Base-by-base conservation (phyloP, 305 asterid species). In the Fraxinus dipetala region DNA sequence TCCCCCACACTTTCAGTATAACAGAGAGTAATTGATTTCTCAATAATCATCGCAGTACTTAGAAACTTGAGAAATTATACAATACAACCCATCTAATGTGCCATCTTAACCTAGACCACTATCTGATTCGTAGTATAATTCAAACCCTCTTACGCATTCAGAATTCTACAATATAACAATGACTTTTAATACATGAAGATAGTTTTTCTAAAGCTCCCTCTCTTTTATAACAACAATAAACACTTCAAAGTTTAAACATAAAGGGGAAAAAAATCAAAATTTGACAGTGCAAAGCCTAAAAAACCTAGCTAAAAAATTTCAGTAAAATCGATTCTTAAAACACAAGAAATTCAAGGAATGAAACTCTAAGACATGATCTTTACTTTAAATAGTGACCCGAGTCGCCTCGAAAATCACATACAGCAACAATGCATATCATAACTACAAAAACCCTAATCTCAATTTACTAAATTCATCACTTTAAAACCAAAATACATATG, bases 351-450 rank as follows among this genome's bases (percentile, higher is more conserved):
- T 38, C 76, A 77, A 84, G 43, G 75, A 77, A 28, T 31, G 35
- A 20, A 5, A 51, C 45, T 10, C 77, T 51, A 75, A 73, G 78
- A 16, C 76, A 48, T 43, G 78, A 82, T 63, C 32, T 45, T 28
- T 69, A 31, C 70, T 20, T 69, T 24, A 83, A 81, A 18, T 31
- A 40, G 38, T 6, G 78, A 75, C 43, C 59, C 76, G 16, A 76
- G 48, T 38, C 51, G 70, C 32, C 73, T 45, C 36, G 54, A 80
- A 83, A 32, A 81, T 30, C 77, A 75, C 31, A 28, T 56, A 61
- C 74, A 18, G 48, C 78, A 70, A 67, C 85, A 85, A 87, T 84
- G 87, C 88, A 56, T 78, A 83, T 54, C 43, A 70, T 31, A 82
- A 78, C 59, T 63, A 72, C 63, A 74, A 67, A 84, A 82, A 75